Conservation (phyloP, 495 filamentous ascomycete genomes). For the Astrocystis sublimbata region DNA sequence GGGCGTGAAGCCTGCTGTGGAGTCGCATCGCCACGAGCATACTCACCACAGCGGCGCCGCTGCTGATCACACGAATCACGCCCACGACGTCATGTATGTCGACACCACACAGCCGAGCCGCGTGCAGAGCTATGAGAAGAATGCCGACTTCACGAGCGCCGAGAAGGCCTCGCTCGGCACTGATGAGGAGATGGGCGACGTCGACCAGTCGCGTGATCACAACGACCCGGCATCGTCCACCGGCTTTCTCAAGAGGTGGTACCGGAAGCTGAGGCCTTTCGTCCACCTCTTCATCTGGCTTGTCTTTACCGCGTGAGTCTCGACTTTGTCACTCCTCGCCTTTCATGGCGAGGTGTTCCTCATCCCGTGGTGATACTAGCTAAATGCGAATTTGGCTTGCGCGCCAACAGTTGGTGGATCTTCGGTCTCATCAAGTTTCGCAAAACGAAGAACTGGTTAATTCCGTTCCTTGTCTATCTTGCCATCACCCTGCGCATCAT, state of each 20-base stretch:
- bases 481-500: conserved; percentile 71
- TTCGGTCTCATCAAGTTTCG: conserved; percentile 72
- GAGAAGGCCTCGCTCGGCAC: conserved; percentile 31
- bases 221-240: conserved; percentile 2
- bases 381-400: conserved; percentile 4
- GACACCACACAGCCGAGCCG: conserved; percentile 31
- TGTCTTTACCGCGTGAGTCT: conserved; percentile 37
- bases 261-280: conserved; percentile 22
- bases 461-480: conserved; percentile 82
- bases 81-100: conserved; percentile 53
- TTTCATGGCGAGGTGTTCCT: conserved; percentile 16
- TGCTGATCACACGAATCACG: conserved; percentile 43
- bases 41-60: conserved; percentile 47
- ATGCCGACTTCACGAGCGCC: conserved; percentile 35
- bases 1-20: conserved; percentile 41
- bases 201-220: conserved; percentile 21
- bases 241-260: conserved; percentile 13
- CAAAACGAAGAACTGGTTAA: conserved; percentile 75
- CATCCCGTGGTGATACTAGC: conserved; percentile 13
- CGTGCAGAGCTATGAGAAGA: conserved; percentile 35
- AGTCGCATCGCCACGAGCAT: conserved; percentile 51
- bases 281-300: conserved; percentile 32
- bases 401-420: conserved; percentile 76
- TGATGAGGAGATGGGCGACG: conserved; percentile 43
- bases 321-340: conserved; percentile 4